Conservation (phyloP, 352 stramenopile species). For the Phytophthora fragariae region DNA sequence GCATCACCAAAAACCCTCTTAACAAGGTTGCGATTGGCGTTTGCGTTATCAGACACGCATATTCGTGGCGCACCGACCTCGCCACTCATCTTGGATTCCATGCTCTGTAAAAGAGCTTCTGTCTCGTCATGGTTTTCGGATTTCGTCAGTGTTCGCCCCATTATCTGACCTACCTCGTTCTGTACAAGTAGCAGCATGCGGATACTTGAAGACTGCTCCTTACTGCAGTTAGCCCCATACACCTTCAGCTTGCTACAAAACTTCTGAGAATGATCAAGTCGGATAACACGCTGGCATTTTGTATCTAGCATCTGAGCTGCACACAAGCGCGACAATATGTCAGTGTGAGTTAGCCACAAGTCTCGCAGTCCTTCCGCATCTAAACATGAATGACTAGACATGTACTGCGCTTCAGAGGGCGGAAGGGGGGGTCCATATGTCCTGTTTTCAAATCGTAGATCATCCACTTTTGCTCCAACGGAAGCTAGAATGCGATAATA, state of each 20-base stretch:
- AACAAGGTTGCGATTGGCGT: too few species aligned
- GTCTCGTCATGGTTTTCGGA: too few species aligned
- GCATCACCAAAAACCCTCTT: too few species aligned
- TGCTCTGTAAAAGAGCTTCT: too few species aligned
- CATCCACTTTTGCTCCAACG: not conserved
- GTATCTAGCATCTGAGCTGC: not conserved
- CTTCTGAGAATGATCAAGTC: slow-evolving; percentile 19
- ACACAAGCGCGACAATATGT: slow-evolving; percentile 5
- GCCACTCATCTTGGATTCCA: too few species aligned
- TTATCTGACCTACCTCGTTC: slow-evolving; percentile 2
- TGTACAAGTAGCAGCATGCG: slow-evolving; percentile 20
- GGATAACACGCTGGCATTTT: slow-evolving; percentile 11
- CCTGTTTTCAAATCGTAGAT: not conserved
- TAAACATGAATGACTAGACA: not conserved
- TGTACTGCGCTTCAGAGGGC: not conserved
- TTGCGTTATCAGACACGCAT: too few species aligned
- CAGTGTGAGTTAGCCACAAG: slow-evolving; percentile 5
- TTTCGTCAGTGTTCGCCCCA: not conserved
- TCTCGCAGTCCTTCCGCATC: slow-evolving; percentile 4
- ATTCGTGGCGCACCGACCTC: too few species aligned
- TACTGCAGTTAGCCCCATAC: not conserved
- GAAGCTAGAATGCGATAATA: not conserved
- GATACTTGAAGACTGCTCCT: slow-evolving; percentile 6
- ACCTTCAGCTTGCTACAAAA: slow-evolving; percentile 26
- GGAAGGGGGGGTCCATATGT: not conserved